Base-by-base conservation (phyloP, 1,284 basidiomycete genomes). In the Rhodotorula sp. region DNA sequence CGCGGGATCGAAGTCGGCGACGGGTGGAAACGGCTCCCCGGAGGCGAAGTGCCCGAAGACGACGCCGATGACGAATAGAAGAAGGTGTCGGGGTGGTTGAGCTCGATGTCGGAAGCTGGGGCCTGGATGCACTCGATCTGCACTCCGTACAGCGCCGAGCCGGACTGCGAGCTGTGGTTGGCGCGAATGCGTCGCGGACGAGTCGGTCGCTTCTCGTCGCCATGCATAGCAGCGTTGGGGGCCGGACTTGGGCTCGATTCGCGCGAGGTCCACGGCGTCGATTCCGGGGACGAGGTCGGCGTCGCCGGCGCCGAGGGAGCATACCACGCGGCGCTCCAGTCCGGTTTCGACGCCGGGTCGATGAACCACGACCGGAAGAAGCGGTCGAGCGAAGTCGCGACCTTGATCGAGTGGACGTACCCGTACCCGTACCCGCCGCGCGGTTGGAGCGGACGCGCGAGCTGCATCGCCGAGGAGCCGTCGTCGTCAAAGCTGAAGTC, bases 351-450 rank as follows among this genome's bases (percentile, higher is more conserved):
- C 3, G 39, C 54, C 1, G 59, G 51, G 5, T 63, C 34, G 58
- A 61, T 54, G 31, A 47, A 57, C 58, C 39, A 72, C 12, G 58
- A 52, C 18, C 67, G 66, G 61, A 68, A 69, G 43, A 72, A 18
- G 15, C 70, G 66, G 52, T 72, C 67, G 56, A 72, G 67, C 1
- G 67, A 68, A 6, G 64, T 43, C 12, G 67, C 70, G 43, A 72
- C n/a, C 43, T 39, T 29, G 43, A 64, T 61, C 12, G 67, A 26
- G 14, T 51, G 21, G 12, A 34, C 21, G 15, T 16, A 23, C 15
- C 52, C 61, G 49, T 31, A 34, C 15, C 52, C 61, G 49, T 31
- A 34, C 61, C 3, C 48, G 58, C 46, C 58, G 31, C 43, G 58
- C 39, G 31, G 48, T 21, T 26, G n/a, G n/a, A 43, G 59, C 34